Evolutionary conservation across 371 early-diverging fungal species (phyloP), one percentile per base, ranked within the genome.

Genomic region (Gilbertella persicaria): DNA sequence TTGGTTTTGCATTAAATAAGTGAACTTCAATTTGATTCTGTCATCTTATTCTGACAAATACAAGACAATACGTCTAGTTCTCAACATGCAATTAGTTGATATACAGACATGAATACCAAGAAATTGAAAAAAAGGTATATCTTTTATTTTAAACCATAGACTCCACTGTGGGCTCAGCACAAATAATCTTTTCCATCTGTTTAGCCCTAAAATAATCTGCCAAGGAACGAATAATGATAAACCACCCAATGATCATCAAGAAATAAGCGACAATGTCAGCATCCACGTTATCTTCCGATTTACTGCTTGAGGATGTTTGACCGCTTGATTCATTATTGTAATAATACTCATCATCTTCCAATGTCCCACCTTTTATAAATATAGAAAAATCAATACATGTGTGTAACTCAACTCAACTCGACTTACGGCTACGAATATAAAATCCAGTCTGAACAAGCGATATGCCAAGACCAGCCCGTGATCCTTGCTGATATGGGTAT

Each of bases 391-490:
- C 4, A 13, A 13, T 23, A 43, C 20, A 40, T 17, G 2, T 17
- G 17, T 40, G 9, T 23, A 20, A 13, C 25, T 12, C 4, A 48
- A 28, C 19, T 24, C 38, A 29, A 19, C 14, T 37, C 28, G 43
- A 57, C 69, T 69, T 67, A 69, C 67, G 59, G 55, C 81, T 75
- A 44, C 79, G 62, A 55, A 82, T 58, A 64, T 76, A 69, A 54
- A 82, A 73, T 17, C 82, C 80, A 47, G 67, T 73, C 50, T 76
- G 79, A 37, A 81, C 58, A 21, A 81, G 52, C 0, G 82, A 80
- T 25, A 87, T 58, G 19, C 84, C 85, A n/a, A 87, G 66, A 23
- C 87, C 84, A 17, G 83, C 74, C 39, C 68, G 66, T 26, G 84
- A 78, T 25, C 84, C 83, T 57, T 83, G 64, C 79, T 82, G n/a